Conservation (phyloP, 768 basidiomycete genomes). For the Macrolepiota dolichaula region DNA sequence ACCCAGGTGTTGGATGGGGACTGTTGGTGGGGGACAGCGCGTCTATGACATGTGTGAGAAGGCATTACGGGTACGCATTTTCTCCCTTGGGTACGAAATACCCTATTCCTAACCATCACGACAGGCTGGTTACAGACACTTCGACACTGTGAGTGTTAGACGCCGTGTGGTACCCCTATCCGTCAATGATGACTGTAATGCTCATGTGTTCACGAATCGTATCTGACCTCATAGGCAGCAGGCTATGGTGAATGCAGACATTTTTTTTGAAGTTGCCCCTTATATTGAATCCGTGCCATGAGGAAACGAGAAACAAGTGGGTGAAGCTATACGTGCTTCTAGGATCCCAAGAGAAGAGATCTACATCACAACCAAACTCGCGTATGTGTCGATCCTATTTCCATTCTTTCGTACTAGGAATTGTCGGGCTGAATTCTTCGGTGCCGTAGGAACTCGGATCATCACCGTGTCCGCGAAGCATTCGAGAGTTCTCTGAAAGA, state of each 20-base stretch:
- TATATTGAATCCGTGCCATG: neutral
- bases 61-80: slow-evolving; percentile 27
- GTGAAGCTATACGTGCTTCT: slow-evolving; percentile 41
- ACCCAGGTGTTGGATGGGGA: slow-evolving; percentile 38
- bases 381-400: slow-evolving; percentile 21
- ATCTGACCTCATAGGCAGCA: slow-evolving; percentile 19
- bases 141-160: slow-evolving; percentile 32
- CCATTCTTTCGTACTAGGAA: too few species aligned
- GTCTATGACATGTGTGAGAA: slow-evolving; percentile 33
- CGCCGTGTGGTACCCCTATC: neutral
- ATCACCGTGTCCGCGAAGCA: slow-evolving; percentile 30
- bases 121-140: slow-evolving; percentile 43
- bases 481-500: slow-evolving; percentile 34
- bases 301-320: slow-evolving; percentile 44
- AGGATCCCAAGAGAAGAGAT: slow-evolving; percentile 41
- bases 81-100: neutral
- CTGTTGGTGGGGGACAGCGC: slow-evolving; percentile 31
- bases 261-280: neutral
- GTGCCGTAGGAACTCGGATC: slow-evolving; percentile 19
- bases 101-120: neutral
- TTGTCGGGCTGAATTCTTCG: neutral
- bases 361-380: slow-evolving; percentile 50
- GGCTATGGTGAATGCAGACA: slow-evolving; percentile 21
- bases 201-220: neutral
- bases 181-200: neutral